phyloP scores from a whole-genome alignment of 768 basidiomycete genomes.

The Heimioporus sp. region DNA sequence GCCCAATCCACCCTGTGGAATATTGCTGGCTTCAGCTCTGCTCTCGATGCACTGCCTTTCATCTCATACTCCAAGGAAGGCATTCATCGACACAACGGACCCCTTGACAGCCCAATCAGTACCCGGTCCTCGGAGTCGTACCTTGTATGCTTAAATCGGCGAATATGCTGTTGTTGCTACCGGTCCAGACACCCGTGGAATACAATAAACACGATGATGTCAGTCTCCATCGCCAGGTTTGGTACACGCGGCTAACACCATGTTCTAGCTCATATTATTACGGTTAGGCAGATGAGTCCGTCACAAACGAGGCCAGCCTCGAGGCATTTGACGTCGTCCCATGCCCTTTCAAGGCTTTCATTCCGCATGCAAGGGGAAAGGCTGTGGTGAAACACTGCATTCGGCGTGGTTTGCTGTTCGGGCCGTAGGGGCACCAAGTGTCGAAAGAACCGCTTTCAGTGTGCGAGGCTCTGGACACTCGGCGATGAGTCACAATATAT shows the following conservation, averaged over 20 bases:
- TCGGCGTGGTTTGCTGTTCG: not conserved
- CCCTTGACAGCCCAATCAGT: not conserved
- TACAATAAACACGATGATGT: not conserved
- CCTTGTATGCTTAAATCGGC: not conserved
- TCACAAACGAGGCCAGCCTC: conserved; percentile 27
- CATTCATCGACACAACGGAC: not conserved
- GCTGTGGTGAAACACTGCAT: conserved; percentile 10
- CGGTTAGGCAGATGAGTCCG: conserved; percentile 1
- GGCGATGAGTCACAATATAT: conserved; percentile 6
- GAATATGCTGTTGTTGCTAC: not conserved
- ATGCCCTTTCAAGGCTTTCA: conserved; percentile 9
- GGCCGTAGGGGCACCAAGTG: not conserved
- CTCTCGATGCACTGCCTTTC: conserved; percentile 10
- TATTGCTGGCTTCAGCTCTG: not conserved
- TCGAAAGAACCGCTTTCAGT: not conserved
- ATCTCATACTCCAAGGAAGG: not conserved
- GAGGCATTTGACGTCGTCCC: conserved; percentile 24
- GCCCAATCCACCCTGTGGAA: conserved; percentile 3
- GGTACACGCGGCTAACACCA: conserved; percentile 12
- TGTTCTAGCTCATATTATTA: conserved; percentile 8
- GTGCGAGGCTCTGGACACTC: not conserved
- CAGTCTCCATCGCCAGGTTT: conserved; percentile 3
- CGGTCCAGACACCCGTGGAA: not conserved
- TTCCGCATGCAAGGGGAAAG: conserved; percentile 4
- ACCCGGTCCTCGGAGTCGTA: not conserved